Evolutionary conservation across 108 stramenopile species (phyloP).

Genomic region (Discostella stelligeroides): DNA sequence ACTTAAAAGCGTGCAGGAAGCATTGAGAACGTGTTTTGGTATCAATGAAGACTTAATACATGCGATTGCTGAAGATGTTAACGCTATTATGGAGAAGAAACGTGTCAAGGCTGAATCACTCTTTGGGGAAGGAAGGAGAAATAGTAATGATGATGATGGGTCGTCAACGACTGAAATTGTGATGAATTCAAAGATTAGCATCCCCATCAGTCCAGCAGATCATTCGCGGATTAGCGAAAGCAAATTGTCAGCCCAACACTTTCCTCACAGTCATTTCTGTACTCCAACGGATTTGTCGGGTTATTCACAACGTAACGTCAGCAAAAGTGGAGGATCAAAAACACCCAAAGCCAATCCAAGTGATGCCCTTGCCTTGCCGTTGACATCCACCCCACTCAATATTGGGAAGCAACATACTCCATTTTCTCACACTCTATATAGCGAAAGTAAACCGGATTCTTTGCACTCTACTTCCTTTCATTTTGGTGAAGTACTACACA

Average conservation of each 20-base stretch:
- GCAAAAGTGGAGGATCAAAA: no score
- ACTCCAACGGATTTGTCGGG: constrained; percentile 1
- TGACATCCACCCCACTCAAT: background rate
- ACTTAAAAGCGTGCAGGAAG: background rate
- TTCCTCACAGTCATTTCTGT: background rate
- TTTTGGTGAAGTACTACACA: no score
- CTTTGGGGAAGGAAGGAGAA: background rate
- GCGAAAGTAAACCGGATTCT: no score
- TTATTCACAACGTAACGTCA: background rate
- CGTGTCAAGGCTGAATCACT: background rate
- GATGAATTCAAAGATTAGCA: no score
- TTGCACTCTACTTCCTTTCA: no score
- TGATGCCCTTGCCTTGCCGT: background rate
- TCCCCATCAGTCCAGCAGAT: no score
- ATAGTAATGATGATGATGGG: background rate
- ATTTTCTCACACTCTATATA: no score
- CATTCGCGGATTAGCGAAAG: background rate
- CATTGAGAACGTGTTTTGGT: constrained; percentile 3
- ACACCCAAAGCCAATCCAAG: background rate
- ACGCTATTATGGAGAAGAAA: background rate
- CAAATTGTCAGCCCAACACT: background rate
- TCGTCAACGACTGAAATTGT: no score
- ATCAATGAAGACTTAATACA: constrained; percentile 1
- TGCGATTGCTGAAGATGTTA: background rate
- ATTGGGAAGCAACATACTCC: no score